Conservation (phyloP, 805 yeast genomes). For the Starmera dryadoides region DNA sequence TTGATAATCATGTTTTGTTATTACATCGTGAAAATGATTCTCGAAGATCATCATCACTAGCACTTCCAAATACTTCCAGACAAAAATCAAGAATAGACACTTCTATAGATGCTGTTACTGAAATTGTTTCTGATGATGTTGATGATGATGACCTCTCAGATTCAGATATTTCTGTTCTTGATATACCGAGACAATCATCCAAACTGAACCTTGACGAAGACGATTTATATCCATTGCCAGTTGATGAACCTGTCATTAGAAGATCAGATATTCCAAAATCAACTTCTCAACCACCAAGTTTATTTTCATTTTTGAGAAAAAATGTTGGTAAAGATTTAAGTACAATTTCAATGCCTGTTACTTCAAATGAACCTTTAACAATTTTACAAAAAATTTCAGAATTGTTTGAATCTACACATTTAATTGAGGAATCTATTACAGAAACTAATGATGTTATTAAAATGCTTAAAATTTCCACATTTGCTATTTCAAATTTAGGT, state of each 20-base stretch:
- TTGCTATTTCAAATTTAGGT: constrained; percentile 72
- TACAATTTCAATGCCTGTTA: constrained; percentile 87
- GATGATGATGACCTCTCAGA: constrained; percentile 1
- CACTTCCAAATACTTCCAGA: not conserved
- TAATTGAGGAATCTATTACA: constrained; percentile 54
- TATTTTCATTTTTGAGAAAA: constrained; percentile 73
- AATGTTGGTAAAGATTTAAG: constrained; percentile 89
- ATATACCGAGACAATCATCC: not conserved
- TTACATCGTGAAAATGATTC: constrained; percentile 2
- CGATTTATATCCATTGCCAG: constrained; percentile 66
- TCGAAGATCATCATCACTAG: too few relatives aligned
- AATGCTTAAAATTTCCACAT: constrained; percentile 65
- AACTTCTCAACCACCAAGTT: constrained; percentile 69
- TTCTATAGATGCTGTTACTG: too few relatives aligned
- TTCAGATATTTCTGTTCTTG: not conserved
- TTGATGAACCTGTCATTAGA: constrained; percentile 38
- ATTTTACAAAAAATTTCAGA: constrained; percentile 78
- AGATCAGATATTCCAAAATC: constrained; percentile 54
- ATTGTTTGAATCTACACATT: constrained; percentile 62
- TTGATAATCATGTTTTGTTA: constrained; percentile 15
- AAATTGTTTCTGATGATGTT: constrained; percentile 1
- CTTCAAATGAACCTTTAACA: constrained; percentile 86
- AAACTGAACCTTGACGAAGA: constrained; percentile 1
- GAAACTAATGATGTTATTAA: constrained; percentile 44
- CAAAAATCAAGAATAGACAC: not conserved